These are phyloP conservation scores for Liriodendron chinense DNA, from an alignment of 164 flowering plant genomes.

Conservation along the genomic window DNA sequence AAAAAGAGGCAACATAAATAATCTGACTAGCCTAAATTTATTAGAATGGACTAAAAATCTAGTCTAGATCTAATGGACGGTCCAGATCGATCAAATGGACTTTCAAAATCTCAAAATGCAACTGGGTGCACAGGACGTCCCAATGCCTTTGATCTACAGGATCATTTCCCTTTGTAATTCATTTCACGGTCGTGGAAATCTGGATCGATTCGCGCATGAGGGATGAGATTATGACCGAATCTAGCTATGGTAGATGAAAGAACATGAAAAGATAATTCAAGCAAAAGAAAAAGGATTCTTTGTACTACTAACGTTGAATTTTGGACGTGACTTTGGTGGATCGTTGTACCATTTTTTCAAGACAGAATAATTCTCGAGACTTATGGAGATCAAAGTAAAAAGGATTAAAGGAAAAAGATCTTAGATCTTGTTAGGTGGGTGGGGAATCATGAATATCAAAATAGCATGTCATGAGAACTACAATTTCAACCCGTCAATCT, in stretches of 20 bases:
- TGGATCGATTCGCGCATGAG: slow-evolving; percentile 5
- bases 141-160: not conserved
- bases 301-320: not conserved
- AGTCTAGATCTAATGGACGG: not conserved
- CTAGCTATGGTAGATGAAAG: not conserved
- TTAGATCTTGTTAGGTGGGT: not conserved
- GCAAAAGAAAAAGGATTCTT: not conserved
- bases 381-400: slow-evolving; percentile 6
- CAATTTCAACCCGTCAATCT: not conserved
- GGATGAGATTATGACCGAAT: slow-evolving; percentile 9
- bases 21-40: too few relatives aligned
- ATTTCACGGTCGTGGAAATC: not conserved
- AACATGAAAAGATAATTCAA: not conserved
- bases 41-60: not conserved
- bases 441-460: slow-evolving; percentile 2
- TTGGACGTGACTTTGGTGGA: not conserved
- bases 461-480: not conserved
- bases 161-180: not conserved
- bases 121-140: not conserved
- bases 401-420: not conserved
- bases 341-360: not conserved
- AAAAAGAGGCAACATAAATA: too few relatives aligned
- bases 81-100: not conserved
- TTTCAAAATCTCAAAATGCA: too few relatives aligned
- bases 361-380: not conserved